Evolutionary conservation across 345 rosid genomes (phyloP), one percentile per base, ranked within the genome.

Genomic region (Mallotus nudiflorus): DNA sequence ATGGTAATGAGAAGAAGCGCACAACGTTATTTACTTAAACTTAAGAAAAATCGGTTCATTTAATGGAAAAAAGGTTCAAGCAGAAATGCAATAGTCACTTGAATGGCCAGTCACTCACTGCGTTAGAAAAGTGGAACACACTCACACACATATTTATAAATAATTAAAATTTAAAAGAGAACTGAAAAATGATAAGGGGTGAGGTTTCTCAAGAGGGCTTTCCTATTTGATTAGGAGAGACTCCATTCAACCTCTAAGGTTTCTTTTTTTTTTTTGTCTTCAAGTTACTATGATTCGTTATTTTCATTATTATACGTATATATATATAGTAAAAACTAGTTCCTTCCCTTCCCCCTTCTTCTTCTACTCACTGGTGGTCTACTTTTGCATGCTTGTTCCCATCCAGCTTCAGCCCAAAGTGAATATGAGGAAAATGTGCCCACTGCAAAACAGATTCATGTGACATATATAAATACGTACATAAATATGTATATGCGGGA

Each of bases 371-470:
- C 22, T 86, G 89, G 82, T 88, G 62, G 28, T 71, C 90, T 65
- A 86, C 66, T 73, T 87, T 88, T 35, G 84, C 85, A 78, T 85
- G 85, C 83, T 83, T 85, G 83, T 81, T 88, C 63, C 93, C 87
- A 52, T 93, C 96, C 91, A 88, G 78, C 85, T 91, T 91, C 72
- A 88, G 69, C 49, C 96, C 96, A 79, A 88, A 91, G 83, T 93
- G 96, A 74, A 93, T 89, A 80, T 89, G 97, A 64, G 98, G 98
- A 68, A 87, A 93, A 85, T 93, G 97, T 78, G 96, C 96, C 96
- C 96, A 90, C 96, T 90, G 81, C 82, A 82, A 49, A 27, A 52
- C 46, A 73, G 27, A 18, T 59, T n/a, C 39, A 35, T 35, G 3
- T 33, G 3, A 33, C 6, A 33, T 3, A 33, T 33, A 33, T 33